phyloP scores from a whole-genome alignment of 2,329 filamentous ascomycete species.

The Endoconidiophora polonica region DNA sequence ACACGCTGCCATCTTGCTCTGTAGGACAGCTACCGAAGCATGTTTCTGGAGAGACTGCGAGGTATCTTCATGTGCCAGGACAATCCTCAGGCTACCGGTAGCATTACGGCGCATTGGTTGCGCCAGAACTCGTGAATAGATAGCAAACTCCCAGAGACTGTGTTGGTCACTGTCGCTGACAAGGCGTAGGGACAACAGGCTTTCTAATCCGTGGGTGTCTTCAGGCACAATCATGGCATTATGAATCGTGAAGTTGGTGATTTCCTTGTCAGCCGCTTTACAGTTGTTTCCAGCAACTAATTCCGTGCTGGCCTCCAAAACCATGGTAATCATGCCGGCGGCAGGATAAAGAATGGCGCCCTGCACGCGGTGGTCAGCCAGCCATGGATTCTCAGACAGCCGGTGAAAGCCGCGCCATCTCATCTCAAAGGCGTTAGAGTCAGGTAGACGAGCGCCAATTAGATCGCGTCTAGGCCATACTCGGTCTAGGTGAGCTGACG shows the following conservation, averaged over 20 bases:
- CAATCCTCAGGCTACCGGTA: slow-evolving; percentile 15
- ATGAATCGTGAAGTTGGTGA: slow-evolving; percentile 29
- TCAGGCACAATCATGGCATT: slow-evolving; percentile 35
- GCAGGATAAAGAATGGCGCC: slow-evolving; percentile 34
- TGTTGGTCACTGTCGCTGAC: slow-evolving; percentile 1
- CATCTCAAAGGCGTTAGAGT: slow-evolving; percentile 29
- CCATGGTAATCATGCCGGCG: slow-evolving; percentile 33
- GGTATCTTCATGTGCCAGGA: too few relatives aligned
- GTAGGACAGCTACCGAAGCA: neutral
- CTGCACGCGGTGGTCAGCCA: slow-evolving; percentile 34
- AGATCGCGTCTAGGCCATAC: slow-evolving; percentile 32
- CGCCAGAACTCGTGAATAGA: slow-evolving; percentile 29
- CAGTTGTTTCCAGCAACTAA: slow-evolving; percentile 14
- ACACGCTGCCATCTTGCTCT: neutral
- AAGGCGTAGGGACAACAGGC: slow-evolving; percentile 27
- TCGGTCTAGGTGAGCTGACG: slow-evolving; percentile 27
- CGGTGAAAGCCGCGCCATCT: slow-evolving; percentile 34
- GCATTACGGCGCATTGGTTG: slow-evolving; percentile 22
- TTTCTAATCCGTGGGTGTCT: slow-evolving; percentile 31
- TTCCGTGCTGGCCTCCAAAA: slow-evolving; percentile 29
- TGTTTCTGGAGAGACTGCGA: neutral
- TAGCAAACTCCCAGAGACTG: slow-evolving; percentile 23
- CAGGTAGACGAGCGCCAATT: slow-evolving; percentile 29
- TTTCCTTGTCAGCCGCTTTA: slow-evolving; percentile 23
- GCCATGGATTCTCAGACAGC: slow-evolving; percentile 33